Conservation (phyloP, 1,139 yeast species). For the Sugiyamaella xylanicola region DNA sequence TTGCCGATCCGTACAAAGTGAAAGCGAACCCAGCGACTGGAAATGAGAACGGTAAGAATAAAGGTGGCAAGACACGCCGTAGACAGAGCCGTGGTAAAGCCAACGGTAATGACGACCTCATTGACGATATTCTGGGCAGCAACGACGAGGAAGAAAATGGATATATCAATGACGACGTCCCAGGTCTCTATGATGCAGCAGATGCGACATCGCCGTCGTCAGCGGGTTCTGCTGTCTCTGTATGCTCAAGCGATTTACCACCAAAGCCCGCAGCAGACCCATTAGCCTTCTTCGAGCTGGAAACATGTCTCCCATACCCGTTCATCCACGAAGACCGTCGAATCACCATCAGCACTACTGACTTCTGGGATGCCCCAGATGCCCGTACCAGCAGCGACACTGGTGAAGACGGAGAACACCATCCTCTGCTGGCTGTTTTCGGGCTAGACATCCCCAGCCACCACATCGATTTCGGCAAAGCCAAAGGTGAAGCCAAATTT, state of each 20-base stretch:
- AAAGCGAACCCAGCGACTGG: conserved; percentile 1
- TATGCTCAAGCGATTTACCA: neutral
- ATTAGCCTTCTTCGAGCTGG: conserved; percentile 64
- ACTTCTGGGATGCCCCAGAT: conserved; percentile 1
- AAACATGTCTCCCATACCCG: conserved; percentile 60
- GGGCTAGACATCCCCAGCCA: conserved; percentile 28
- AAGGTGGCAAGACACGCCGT: no score
- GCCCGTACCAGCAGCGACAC: neutral
- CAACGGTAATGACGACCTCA: neutral
- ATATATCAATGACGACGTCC: neutral
- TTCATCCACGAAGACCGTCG: conserved; percentile 50
- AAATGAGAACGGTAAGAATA: neutral
- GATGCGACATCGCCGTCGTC: neutral
- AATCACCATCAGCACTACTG: conserved; percentile 35
- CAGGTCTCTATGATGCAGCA: neutral
- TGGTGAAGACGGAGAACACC: neutral
- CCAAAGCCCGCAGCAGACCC: conserved; percentile 41
- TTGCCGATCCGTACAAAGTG: conserved; percentile 20
- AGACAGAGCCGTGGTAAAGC: no score
- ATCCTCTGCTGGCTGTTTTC: conserved; percentile 23
- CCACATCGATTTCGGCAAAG: conserved; percentile 35
- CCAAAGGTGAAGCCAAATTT: conserved; percentile 33
- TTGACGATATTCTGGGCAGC: conserved; percentile 1
- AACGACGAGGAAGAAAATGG: neutral
- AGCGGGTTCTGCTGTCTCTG: neutral